A percentile compares a stretch with the other conserved stretches of the same genome.
Evolutionary conservation across 1,284 basidiomycete genomes (phyloP).

Genomic region (Anthracocystis setariae): DNA sequence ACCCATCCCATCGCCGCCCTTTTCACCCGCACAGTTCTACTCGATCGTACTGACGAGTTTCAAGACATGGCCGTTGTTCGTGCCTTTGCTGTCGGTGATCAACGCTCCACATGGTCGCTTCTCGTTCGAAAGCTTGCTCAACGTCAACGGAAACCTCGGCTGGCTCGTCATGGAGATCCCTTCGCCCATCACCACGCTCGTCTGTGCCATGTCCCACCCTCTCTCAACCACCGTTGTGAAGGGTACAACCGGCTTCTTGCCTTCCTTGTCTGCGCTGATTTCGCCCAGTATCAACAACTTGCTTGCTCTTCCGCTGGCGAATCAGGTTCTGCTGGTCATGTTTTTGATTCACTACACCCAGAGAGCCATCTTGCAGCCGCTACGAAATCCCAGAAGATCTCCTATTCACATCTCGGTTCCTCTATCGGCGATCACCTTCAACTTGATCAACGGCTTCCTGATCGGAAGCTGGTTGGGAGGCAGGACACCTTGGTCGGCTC

Average conservation of each 20-base stretch:
- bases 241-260: constrained; percentile 16
- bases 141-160: constrained; percentile 69
- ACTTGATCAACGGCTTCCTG: constrained; percentile 78
- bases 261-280: constrained; percentile 36
- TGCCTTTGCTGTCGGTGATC: constrained; percentile 70
- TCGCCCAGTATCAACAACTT: constrained; percentile 61
- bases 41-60: constrained; percentile 62
- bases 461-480: constrained; percentile 74
- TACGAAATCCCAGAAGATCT: constrained; percentile 82
- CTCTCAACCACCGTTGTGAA: constrained; percentile 67
- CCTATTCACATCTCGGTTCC: constrained; percentile 79
- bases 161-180: constrained; percentile 89
- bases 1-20: constrained; percentile 38
- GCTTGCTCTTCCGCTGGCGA: constrained; percentile 69
- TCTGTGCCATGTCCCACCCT: constrained; percentile 67
- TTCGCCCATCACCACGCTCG: constrained; percentile 75
- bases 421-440: constrained; percentile 75
- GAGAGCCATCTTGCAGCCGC: constrained; percentile 82
- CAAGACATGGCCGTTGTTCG: constrained; percentile 69
- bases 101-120: constrained; percentile 84
- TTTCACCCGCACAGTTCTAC: constrained; percentile 52
- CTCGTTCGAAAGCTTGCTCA: constrained; percentile 50
- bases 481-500: constrained; percentile 43
- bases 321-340: constrained; percentile 73
- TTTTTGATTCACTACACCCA: constrained; percentile 84